Conservation (phyloP, 108 stramenopile genomes). For the Discostella pseudostelligera region DNA sequence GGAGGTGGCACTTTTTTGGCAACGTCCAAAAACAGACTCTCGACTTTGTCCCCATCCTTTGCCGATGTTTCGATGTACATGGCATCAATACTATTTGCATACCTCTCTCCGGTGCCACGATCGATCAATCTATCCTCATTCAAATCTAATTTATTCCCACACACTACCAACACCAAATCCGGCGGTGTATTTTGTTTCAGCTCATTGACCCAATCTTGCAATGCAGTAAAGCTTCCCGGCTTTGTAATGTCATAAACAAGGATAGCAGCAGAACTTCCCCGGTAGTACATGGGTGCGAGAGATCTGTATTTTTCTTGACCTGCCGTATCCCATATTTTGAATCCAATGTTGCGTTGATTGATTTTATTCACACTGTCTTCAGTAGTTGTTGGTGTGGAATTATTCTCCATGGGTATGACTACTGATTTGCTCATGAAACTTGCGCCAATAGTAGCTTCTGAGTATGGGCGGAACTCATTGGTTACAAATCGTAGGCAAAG, state of each 20-base stretch:
- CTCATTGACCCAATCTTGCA: slow-evolving; percentile 44
- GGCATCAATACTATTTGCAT: slow-evolving; percentile 58
- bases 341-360: slow-evolving; percentile 31
- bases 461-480: slow-evolving; percentile 52
- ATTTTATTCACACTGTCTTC: neutral
- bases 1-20: slow-evolving; percentile 53
- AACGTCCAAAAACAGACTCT: slow-evolving; percentile 56
- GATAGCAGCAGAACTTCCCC: slow-evolving; percentile 50
- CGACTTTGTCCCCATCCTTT: slow-evolving; percentile 63
- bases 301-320: slow-evolving; percentile 89
- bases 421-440: slow-evolving; percentile 55
- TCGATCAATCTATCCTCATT: slow-evolving; percentile 32
- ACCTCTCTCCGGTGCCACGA: slow-evolving; percentile 36
- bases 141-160: slow-evolving; percentile 56
- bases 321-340: slow-evolving; percentile 90
- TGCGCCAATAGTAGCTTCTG: slow-evolving; percentile 63
- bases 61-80: slow-evolving; percentile 72
- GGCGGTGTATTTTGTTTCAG: slow-evolving; percentile 34
- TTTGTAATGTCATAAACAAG: slow-evolving; percentile 59
- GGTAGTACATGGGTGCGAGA: slow-evolving; percentile 83
- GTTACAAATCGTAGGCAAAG: slow-evolving; percentile 56
- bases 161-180: slow-evolving; percentile 45
- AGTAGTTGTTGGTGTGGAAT: neutral
- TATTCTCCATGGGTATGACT: neutral
- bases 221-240: slow-evolving; percentile 31